Percentiles rank a stretch among this genome's conserved stretches.
Conservation (phyloP, 768 basidiomycete species). For the Pholiota molesta region DNA sequence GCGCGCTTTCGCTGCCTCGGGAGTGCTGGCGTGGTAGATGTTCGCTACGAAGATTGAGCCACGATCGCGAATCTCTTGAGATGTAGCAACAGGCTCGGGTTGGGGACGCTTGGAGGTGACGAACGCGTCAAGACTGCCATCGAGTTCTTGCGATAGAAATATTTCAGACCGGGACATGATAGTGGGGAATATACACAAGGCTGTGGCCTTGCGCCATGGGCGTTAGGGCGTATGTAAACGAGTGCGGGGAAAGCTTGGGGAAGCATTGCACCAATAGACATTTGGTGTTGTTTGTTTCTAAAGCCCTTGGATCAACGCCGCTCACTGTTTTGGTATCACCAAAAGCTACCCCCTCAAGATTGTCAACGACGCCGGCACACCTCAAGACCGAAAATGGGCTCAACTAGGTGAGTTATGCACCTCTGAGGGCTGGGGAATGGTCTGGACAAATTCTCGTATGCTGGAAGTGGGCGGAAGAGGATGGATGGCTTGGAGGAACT, state of each 20-base stretch:
- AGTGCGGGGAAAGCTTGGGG: background rate
- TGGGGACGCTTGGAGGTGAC: constrained; percentile 46
- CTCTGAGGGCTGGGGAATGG: constrained; percentile 21
- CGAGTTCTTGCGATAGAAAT: constrained; percentile 22
- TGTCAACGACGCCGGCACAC: constrained; percentile 48
- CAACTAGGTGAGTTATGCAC: constrained; percentile 67
- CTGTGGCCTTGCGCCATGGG: background rate
- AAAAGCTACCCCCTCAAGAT: constrained; percentile 40
- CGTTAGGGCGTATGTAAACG: background rate
- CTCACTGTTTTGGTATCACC: constrained; percentile 29
- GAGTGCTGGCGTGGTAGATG: constrained; percentile 57
- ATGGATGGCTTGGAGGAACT: constrained; percentile 44
- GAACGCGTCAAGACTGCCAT: constrained; percentile 53
- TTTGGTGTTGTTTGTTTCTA: constrained; percentile 36
- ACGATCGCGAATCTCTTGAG: constrained; percentile 77
- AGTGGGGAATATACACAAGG: background rate
- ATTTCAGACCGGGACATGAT: constrained; percentile 23
- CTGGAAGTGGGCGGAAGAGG: constrained; percentile 29
- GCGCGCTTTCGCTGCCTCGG: constrained; percentile 51
- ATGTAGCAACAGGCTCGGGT: constrained; percentile 53
- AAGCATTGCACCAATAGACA: background rate
- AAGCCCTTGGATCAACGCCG: constrained; percentile 25
- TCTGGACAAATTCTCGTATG: constrained; percentile 21
- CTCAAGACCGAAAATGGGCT: constrained; percentile 69
- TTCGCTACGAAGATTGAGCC: constrained; percentile 72